Evolutionary conservation across 208 protist genomes (phyloP).

Genomic region (Trypanosoma rangeli): DNA sequence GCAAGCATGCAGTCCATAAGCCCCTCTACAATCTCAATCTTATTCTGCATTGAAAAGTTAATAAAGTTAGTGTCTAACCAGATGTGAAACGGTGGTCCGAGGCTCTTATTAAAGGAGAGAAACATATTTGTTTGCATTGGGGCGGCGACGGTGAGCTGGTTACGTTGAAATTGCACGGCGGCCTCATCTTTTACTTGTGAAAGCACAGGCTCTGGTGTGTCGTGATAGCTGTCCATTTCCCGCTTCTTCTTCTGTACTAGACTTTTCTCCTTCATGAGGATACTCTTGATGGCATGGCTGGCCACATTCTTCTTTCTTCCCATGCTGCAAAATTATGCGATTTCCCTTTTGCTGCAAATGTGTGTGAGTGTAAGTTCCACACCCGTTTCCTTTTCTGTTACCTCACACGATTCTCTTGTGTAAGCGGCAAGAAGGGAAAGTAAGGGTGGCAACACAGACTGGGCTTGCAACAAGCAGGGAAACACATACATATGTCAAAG

Average conservation of each 20-base stretch:
- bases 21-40: conserved; percentile 98
- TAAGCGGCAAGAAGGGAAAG: neutral
- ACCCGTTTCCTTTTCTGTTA: neutral
- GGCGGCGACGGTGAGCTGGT: conserved; percentile 60
- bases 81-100: conserved; percentile 98
- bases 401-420: neutral
- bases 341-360: neutral
- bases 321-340: conserved; percentile 31
- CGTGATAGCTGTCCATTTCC: conserved; percentile 76
- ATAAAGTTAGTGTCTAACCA: conserved; percentile 99
- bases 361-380: too few species aligned
- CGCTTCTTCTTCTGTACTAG: conserved; percentile 85
- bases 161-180: conserved; percentile 60
- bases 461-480: too few species aligned
- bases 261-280: conserved; percentile 91
- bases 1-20: conserved; percentile 99
- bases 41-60: conserved; percentile 99
- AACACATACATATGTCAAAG: too few species aligned
- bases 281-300: conserved; percentile 86
- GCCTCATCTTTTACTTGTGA: conserved; percentile 62
- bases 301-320: conserved; percentile 73
- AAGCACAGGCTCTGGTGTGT: conserved; percentile 37
- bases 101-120: conserved; percentile 96
- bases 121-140: conserved; percentile 91
- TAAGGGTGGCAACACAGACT: neutral